phyloP scores from a whole-genome alignment of 345 rosid species.

The Pugionium dolabratum region DNA sequence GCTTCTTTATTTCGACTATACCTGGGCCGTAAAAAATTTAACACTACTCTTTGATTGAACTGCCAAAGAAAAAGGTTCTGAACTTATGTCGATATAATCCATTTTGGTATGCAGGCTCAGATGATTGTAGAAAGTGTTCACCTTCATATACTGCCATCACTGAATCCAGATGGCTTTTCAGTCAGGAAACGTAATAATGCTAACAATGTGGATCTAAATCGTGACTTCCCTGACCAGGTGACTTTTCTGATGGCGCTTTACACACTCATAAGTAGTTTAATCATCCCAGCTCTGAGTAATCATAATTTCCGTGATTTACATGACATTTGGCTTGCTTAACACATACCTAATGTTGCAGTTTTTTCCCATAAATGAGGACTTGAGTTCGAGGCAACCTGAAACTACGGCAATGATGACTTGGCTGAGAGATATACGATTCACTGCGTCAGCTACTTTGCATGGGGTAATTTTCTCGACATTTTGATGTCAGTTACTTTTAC shows the following conservation, averaged over 20 bases:
- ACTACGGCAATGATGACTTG: slow-evolving; percentile 83
- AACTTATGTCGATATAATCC: slow-evolving; percentile 11
- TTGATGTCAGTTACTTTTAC: background rate
- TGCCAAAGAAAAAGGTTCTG: slow-evolving; percentile 2
- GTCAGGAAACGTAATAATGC: slow-evolving; percentile 78
- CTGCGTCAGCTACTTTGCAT: slow-evolving; percentile 89
- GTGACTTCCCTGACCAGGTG: slow-evolving; percentile 99
- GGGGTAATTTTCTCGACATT: slow-evolving; percentile 58
- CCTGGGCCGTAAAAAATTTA: background rate
- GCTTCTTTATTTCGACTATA: background rate
- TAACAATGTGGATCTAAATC: slow-evolving; percentile 81
- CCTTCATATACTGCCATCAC: slow-evolving; percentile 88
- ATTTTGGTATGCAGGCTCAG: slow-evolving; percentile 53
- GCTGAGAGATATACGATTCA: slow-evolving; percentile 69
- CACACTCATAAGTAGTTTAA: slow-evolving; percentile 27
- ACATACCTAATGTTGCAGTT: slow-evolving; percentile 51
- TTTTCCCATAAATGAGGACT: slow-evolving; percentile 65
- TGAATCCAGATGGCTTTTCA: slow-evolving; percentile 95
- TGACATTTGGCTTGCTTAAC: slow-evolving; percentile 15
- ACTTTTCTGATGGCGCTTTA: slow-evolving; percentile 26
- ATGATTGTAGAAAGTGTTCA: slow-evolving; percentile 78
- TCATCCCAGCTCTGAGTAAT: slow-evolving; percentile 14
- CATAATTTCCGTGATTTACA: slow-evolving; percentile 1
- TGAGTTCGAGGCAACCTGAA: slow-evolving; percentile 76
- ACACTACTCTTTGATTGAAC: slow-evolving; percentile 7